Conservation (phyloP, 2,329 filamentous ascomycete genomes). For the Tolypocladium pustulatum region DNA sequence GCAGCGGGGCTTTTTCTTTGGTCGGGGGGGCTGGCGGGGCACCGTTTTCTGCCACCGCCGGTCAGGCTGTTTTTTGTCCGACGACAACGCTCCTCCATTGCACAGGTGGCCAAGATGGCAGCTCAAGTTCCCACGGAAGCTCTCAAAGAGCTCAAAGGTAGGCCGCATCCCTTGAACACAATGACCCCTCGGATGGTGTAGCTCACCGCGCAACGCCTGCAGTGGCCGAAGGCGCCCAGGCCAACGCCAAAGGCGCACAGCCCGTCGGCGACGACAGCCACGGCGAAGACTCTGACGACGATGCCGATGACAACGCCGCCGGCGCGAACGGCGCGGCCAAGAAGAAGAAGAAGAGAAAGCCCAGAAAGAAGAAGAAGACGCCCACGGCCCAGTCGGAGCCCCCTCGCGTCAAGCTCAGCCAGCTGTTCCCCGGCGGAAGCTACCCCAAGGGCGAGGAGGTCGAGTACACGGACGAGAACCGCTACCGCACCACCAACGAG, state of each 20-base stretch:
- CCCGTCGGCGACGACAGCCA: conserved; percentile 31
- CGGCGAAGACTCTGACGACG: conserved; percentile 30
- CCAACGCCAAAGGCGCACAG: conserved; percentile 29
- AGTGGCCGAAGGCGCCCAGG: conserved; percentile 30
- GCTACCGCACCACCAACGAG: conserved; percentile 67
- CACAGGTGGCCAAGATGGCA: conserved; percentile 25
- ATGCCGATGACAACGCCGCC: conserved; percentile 29
- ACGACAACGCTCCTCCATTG: neutral
- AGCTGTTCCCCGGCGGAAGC: conserved; percentile 60
- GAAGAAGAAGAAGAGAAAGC: conserved; percentile 65
- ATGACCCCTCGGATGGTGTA: neutral
- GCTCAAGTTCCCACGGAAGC: conserved; percentile 31
- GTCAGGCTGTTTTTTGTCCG: neutral
- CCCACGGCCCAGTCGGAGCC: conserved; percentile 64
- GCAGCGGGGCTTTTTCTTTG: neutral
- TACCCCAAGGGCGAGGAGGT: conserved; percentile 71
- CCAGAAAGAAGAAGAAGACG: conserved; percentile 73
- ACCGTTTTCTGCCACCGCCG: neutral
- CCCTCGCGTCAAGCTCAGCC: conserved; percentile 59
- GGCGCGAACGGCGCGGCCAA: conserved; percentile 25
- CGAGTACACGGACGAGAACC: conserved; percentile 68
- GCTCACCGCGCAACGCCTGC: neutral
- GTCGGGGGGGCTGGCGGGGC: neutral
- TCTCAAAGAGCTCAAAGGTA: conserved; percentile 33
- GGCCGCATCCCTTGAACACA: neutral